Percentiles rank a stretch among this genome's conserved stretches.
Evolutionary conservation across 768 basidiomycete species (phyloP).

Genomic region (Chalciporus piperatus): DNA sequence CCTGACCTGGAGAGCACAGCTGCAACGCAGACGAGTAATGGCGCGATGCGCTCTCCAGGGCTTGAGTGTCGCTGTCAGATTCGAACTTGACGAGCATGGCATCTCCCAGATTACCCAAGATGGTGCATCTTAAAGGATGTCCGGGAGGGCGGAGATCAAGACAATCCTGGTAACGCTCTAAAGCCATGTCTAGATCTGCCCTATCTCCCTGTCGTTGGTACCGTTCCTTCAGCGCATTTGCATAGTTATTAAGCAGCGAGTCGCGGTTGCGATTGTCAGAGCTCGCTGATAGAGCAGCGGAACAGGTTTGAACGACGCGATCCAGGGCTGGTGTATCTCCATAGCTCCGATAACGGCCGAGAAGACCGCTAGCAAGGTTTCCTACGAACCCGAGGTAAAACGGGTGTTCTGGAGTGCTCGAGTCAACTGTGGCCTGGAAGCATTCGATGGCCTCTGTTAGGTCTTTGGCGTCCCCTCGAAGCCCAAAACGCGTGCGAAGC

Average conservation of each 20-base stretch:
- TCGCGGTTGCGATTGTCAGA: conserved; percentile 13
- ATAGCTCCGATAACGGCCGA: conserved; percentile 13
- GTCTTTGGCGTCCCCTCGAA: conserved; percentile 20
- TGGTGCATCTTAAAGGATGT: conserved; percentile 8
- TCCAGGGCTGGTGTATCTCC: conserved; percentile 22
- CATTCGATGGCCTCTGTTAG: conserved; percentile 17
- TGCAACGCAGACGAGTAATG: conserved; percentile 14
- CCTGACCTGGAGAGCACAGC: conserved; percentile 13
- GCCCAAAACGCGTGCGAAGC: conserved; percentile 20
- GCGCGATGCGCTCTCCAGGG: conserved; percentile 21
- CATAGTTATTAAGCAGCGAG: conserved; percentile 22
- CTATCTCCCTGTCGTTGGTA: conserved; percentile 12
- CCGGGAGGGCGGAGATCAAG: conserved; percentile 22
- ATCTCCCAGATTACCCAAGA: conserved; percentile 21
- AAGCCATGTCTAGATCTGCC: conserved; percentile 17
- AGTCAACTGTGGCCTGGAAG: conserved; percentile 11
- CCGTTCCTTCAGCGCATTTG: conserved; percentile 15
- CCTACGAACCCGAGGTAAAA: conserved; percentile 15
- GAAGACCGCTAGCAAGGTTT: conserved; percentile 19
- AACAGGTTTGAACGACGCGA: conserved; percentile 12
- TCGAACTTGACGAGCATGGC: conserved; percentile 23
- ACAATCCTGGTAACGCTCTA: conserved; percentile 13
- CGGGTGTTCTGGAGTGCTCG: conserved; percentile 9
- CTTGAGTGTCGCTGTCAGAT: conserved; percentile 16
- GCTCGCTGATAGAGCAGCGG: conserved; percentile 6